Evolutionary conservation across 1,284 basidiomycete genomes (phyloP).

Genomic region (Leccinum colubrinum): DNA sequence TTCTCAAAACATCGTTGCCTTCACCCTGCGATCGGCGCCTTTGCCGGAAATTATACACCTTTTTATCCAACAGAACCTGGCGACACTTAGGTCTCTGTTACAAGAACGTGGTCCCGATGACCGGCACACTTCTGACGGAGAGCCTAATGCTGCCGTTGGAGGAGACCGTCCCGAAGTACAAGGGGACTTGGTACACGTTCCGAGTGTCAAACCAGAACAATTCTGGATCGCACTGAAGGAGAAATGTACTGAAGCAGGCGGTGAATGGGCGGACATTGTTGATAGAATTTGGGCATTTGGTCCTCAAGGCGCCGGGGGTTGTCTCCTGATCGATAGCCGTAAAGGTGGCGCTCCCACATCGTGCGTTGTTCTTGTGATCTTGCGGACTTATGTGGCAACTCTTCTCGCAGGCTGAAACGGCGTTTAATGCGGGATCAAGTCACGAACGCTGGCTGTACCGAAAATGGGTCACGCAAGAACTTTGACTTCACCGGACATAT

Average conservation of each 20-base stretch:
- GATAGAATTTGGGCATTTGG: slow-evolving; percentile 92
- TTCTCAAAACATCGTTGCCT: slow-evolving; percentile 74
- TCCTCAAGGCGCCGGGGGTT: slow-evolving; percentile 84
- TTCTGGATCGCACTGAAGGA: slow-evolving; percentile 80
- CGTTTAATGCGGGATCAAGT: slow-evolving; percentile 43
- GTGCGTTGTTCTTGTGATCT: slow-evolving; percentile 40
- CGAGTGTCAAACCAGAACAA: slow-evolving; percentile 67
- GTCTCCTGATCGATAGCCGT: slow-evolving; percentile 79
- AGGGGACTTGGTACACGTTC: slow-evolving; percentile 57
- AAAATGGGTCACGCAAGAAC: slow-evolving; percentile 34
- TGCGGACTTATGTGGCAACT: slow-evolving; percentile 12
- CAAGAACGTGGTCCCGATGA: slow-evolving; percentile 44
- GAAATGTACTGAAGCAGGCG: slow-evolving; percentile 67
- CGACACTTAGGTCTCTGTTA: slow-evolving; percentile 52
- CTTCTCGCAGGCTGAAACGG: slow-evolving; percentile 44
- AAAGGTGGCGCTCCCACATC: slow-evolving; percentile 45
- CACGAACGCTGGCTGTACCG: slow-evolving; percentile 27
- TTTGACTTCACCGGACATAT: slow-evolving; percentile 78
- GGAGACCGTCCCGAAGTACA: slow-evolving; percentile 47
- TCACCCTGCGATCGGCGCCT: slow-evolving; percentile 81
- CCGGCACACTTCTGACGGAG: slow-evolving; percentile 23
- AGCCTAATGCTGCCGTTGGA: slow-evolving; percentile 37
- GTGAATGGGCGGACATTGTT: slow-evolving; percentile 77
- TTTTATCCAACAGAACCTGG: slow-evolving; percentile 79
- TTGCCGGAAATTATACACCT: slow-evolving; percentile 66